A percentile compares a stretch with the other conserved stretches of the same genome.
Evolutionary conservation across 768 basidiomycete species (phyloP).

Genomic region (Suillus alpinus): DNA sequence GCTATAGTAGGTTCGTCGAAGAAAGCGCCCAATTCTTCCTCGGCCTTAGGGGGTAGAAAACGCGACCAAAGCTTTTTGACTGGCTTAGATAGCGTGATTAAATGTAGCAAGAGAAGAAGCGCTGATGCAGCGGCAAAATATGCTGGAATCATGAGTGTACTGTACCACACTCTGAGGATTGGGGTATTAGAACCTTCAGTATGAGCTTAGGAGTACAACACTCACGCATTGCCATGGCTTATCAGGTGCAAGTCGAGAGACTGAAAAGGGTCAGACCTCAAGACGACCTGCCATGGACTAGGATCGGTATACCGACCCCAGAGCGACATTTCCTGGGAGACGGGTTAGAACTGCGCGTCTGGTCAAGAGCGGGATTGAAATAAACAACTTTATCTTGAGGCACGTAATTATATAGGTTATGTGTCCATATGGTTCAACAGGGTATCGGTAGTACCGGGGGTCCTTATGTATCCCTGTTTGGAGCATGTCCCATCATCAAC

Average conservation of each 20-base stretch:
- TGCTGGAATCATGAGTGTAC: constrained; percentile 14
- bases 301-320: constrained; percentile 1
- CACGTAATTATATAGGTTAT: background rate
- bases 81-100: constrained; percentile 6
- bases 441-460: background rate
- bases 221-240: background rate
- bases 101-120: constrained; percentile 1
- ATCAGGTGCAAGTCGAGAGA: background rate
- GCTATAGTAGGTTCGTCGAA: background rate
- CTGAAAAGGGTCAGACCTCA: background rate
- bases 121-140: constrained; percentile 13
- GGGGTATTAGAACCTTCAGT: background rate
- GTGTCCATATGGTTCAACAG: background rate
- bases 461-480: constrained; percentile 4
- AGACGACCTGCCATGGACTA: constrained; percentile 8
- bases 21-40: background rate
- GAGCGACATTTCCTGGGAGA: constrained; percentile 7
- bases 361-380: background rate
- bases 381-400: background rate
- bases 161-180: constrained; percentile 1
- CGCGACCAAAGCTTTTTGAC: constrained; percentile 3
- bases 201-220: background rate
- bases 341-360: background rate
- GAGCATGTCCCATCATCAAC: no score
- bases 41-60: background rate